These are phyloP conservation scores for Pyrus betulifolia DNA, from an alignment of 306 rosid genomes.

Conservation along the genomic window DNA sequence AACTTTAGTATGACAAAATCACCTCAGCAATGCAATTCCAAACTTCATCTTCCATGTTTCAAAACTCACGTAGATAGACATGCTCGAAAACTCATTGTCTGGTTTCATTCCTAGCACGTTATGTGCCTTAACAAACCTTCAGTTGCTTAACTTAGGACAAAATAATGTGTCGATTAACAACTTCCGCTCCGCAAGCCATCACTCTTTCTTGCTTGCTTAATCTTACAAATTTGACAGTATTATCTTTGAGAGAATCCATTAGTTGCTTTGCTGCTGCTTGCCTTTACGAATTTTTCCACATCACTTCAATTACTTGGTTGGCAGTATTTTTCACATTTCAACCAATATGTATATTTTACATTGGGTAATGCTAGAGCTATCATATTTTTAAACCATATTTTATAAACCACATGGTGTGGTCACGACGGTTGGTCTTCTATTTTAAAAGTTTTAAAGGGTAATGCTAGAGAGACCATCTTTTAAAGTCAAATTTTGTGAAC, in stretches of 20 bases:
- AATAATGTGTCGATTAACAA: no score
- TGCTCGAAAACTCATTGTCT: background rate
- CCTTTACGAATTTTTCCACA: background rate
- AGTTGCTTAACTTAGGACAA: background rate
- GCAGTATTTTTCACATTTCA: no score
- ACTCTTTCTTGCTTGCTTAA: background rate
- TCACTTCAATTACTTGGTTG: background rate
- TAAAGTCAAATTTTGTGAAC: no score
- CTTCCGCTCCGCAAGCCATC: background rate
- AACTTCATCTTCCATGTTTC: conserved; percentile 6
- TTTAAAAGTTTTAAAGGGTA: no score
- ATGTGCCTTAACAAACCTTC: background rate
- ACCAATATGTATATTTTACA: no score
- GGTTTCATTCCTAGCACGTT: background rate
- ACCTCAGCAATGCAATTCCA: conserved; percentile 7
- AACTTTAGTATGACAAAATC: background rate
- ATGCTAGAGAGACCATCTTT: no score
- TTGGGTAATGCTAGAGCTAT: no score
- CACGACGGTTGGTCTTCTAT: no score
- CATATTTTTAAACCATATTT: no score
- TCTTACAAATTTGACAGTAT: background rate
- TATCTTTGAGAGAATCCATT: background rate
- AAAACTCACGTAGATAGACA: background rate
- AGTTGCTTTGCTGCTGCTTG: background rate
- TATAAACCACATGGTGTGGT: no score